Percentiles rank a stretch among this genome's conserved stretches.
phyloP scores from a whole-genome alignment of 164 flowering plant species.

The Nymphaea thermarum region DNA sequence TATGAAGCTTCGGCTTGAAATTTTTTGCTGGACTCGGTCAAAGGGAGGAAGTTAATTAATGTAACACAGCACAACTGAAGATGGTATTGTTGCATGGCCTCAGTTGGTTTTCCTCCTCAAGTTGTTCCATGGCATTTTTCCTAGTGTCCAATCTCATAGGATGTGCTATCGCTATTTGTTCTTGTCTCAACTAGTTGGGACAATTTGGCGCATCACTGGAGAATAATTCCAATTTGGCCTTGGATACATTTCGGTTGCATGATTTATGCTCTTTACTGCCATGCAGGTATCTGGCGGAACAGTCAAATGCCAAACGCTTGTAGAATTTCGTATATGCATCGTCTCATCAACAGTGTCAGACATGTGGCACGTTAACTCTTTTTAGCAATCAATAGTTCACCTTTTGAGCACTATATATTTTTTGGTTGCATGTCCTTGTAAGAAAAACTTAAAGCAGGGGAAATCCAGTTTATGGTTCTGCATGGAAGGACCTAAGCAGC shows the following conservation, averaged over 20 bases:
- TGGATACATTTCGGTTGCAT: not conserved
- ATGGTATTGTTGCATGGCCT: not conserved
- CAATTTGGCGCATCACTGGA: not conserved
- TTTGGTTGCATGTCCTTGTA: too few species aligned
- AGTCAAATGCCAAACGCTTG: conserved; percentile 18
- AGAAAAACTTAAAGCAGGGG: too few species aligned
- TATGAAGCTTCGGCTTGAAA: not conserved
- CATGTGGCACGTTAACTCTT: too few species aligned
- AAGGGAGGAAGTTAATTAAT: too few species aligned
- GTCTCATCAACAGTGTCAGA: too few species aligned
- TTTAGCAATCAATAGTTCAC: too few species aligned
- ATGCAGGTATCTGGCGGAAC: conserved; percentile 41
- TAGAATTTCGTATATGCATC: too few species aligned
- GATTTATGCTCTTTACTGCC: not conserved
- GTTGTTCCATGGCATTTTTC: not conserved
- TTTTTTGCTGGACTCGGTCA: too few species aligned
- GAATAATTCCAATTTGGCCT: not conserved
- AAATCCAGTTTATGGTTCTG: too few species aligned
- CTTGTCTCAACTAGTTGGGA: not conserved
- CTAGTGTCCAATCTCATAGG: not conserved
- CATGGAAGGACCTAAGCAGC: too few species aligned
- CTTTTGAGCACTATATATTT: too few species aligned
- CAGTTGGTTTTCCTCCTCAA: not conserved
- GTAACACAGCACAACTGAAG: too few species aligned
- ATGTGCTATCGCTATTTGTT: not conserved